These are phyloP conservation scores for Camelina hispida DNA, from an alignment of 345 rosid species.

Conservation along the genomic window DNA sequence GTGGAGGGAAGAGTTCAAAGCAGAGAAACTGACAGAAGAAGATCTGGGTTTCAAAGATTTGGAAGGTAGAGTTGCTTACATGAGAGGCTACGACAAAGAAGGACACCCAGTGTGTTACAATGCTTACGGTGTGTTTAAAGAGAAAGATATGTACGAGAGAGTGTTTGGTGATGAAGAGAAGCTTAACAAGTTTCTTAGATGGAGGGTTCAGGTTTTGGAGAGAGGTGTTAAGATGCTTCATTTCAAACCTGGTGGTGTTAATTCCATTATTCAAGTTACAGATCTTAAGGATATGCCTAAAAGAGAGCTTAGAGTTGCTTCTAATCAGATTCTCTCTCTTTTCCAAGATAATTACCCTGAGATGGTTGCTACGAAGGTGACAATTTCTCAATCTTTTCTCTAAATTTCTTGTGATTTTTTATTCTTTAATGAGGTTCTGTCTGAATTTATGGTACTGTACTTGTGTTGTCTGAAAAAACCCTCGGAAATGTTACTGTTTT, in stretches of 20 bases:
- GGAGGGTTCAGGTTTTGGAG: slow-evolving; percentile 96
- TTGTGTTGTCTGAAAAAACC: slow-evolving; percentile 30
- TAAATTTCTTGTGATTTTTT: background rate
- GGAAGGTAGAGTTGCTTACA: slow-evolving; percentile 84
- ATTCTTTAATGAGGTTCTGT: background rate
- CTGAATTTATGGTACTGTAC: slow-evolving; percentile 29
- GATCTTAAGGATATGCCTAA: slow-evolving; percentile 99
- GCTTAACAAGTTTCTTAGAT: slow-evolving; percentile 71
- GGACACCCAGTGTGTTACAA: slow-evolving; percentile 98
- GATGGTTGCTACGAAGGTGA: slow-evolving; percentile 99
- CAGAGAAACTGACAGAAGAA: slow-evolving; percentile 72
- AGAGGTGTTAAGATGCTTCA: slow-evolving; percentile 78
- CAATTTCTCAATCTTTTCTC: background rate
- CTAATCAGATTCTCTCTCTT: slow-evolving; percentile 85
- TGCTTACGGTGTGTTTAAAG: slow-evolving; percentile 85
- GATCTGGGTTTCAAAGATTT: slow-evolving; percentile 89
- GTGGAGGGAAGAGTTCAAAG: slow-evolving; percentile 82
- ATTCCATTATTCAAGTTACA: slow-evolving; percentile 89
- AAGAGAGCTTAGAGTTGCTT: slow-evolving; percentile 88
- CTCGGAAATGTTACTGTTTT: slow-evolving; percentile 27
- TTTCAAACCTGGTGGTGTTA: slow-evolving; percentile 94
- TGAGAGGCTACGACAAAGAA: slow-evolving; percentile 82
- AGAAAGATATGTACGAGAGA: slow-evolving; percentile 80
- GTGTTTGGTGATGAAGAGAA: slow-evolving; percentile 93
- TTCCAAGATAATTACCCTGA: slow-evolving; percentile 99